phyloP scores from a whole-genome alignment of 2,329 filamentous ascomycete genomes.

The Rhytidhysteron rufulum region DNA sequence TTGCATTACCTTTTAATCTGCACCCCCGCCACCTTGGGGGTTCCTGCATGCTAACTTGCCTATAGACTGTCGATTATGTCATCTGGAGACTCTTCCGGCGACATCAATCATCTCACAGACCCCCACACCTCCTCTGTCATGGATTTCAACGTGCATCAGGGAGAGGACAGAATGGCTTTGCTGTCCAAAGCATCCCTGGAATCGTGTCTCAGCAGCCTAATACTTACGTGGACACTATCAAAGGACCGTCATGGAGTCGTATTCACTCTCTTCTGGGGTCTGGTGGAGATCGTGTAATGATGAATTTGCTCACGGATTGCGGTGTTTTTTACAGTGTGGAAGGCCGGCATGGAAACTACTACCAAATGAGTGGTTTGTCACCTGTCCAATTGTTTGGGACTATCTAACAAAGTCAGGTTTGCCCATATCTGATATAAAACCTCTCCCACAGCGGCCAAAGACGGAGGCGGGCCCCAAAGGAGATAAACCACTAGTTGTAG shows the following conservation, averaged over 20 bases:
- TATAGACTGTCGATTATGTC: slow-evolving; percentile 47
- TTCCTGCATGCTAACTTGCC: slow-evolving; percentile 27
- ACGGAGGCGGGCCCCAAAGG: too few species aligned
- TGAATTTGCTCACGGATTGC: slow-evolving; percentile 71
- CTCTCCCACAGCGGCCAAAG: slow-evolving; percentile 5
- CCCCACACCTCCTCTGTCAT: slow-evolving; percentile 76
- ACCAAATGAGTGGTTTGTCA: slow-evolving; percentile 70
- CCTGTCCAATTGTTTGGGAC: too few species aligned
- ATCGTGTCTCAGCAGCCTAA: slow-evolving; percentile 65
- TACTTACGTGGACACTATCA: slow-evolving; percentile 65
- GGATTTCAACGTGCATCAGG: slow-evolving; percentile 61
- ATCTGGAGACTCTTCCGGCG: slow-evolving; percentile 74
- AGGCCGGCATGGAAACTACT: slow-evolving; percentile 61
- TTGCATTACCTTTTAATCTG: neutral
- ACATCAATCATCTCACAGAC: slow-evolving; percentile 47
- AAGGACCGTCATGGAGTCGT: slow-evolving; percentile 68
- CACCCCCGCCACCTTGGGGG: too few species aligned
- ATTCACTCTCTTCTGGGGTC: slow-evolving; percentile 70
- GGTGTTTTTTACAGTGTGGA: slow-evolving; percentile 68
- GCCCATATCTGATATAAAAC: slow-evolving; percentile 49
- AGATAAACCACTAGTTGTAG: neutral
- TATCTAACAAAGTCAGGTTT: slow-evolving; percentile 35
- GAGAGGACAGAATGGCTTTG: slow-evolving; percentile 21
- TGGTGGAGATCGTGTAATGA: slow-evolving; percentile 72
- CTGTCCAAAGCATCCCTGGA: slow-evolving; percentile 58